Conservation (phyloP, 345 rosid genomes). For the Durio zibethinus region DNA sequence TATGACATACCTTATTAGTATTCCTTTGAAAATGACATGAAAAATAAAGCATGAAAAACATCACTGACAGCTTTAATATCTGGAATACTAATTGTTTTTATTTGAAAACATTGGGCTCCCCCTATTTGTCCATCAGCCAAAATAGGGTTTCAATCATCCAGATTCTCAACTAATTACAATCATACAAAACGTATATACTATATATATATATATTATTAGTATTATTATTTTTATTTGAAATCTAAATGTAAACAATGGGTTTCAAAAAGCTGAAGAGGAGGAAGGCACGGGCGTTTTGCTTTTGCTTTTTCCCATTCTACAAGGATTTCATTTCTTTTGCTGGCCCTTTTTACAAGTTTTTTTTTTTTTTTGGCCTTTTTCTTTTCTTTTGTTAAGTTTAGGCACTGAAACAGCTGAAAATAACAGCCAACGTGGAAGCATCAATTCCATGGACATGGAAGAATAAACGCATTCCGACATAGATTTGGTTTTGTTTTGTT, state of each 20-base stretch:
- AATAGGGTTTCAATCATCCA: no score
- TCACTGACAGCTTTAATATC: background rate
- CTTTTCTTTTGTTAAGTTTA: background rate
- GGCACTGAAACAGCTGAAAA: constrained; percentile 11
- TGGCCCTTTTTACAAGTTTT: background rate
- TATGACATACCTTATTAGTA: no score
- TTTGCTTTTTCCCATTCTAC: constrained; percentile 14
- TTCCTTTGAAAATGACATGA: background rate
- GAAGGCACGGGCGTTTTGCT: constrained; percentile 29
- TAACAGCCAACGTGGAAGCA: constrained; percentile 23
- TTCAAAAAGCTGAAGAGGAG: constrained; percentile 4
- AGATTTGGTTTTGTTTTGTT: constrained; percentile 32
- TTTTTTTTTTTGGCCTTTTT: background rate
- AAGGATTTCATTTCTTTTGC: background rate
- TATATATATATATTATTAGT: no score
- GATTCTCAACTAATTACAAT: no score
- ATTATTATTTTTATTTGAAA: no score
- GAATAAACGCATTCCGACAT: constrained; percentile 52
- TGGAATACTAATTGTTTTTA: background rate
- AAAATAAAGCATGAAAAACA: background rate
- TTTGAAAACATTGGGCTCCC: background rate
- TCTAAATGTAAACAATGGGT: background rate
- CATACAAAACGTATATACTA: no score
- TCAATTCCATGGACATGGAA: constrained; percentile 29
- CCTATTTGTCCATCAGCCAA: no score